Percentiles rank a stretch among this genome's conserved stretches.
These are phyloP conservation scores for Annulohypoxylon stygium DNA, from an alignment of 495 filamentous ascomycete species.

Conservation along the genomic window DNA sequence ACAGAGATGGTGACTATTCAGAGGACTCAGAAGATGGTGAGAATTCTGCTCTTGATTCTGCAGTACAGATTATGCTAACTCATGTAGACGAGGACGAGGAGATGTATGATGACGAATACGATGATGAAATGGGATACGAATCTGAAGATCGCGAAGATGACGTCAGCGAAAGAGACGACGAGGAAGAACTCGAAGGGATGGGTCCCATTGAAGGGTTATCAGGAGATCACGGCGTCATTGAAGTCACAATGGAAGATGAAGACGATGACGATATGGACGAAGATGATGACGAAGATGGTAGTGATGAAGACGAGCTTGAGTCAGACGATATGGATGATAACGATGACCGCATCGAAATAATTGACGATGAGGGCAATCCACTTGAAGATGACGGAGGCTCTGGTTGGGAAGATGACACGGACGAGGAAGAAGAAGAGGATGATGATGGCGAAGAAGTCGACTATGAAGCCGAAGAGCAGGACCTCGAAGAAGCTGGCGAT, in stretches of 20 bases:
- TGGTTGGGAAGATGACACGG: constrained; percentile 70
- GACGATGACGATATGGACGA: constrained; percentile 77
- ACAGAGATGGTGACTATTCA: constrained; percentile 78
- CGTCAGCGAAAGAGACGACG: constrained; percentile 86
- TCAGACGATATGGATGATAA: constrained; percentile 66
- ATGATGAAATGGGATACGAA: constrained; percentile 91
- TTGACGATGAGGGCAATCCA: constrained; percentile 67
- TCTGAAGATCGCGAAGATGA: constrained; percentile 86
- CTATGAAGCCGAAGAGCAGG: constrained; percentile 61
- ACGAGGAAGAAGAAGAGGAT: constrained; percentile 65
- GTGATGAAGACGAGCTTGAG: constrained; percentile 64
- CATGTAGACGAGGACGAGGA: constrained; percentile 71
- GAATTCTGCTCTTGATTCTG: constrained; percentile 13
- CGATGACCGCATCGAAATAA: constrained; percentile 67
- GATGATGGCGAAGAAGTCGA: constrained; percentile 64
- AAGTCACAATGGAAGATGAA: constrained; percentile 88
- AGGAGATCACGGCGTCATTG: constrained; percentile 79
- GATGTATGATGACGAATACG: constrained; percentile 87
- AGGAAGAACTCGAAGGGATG: constrained; percentile 79
- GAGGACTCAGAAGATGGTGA: constrained; percentile 74
- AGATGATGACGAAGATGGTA: constrained; percentile 66
- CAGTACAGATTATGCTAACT: constrained; percentile 47
- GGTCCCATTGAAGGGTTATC: constrained; percentile 87
- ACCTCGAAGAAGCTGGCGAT: constrained; percentile 55
- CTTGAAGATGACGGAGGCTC: constrained; percentile 65